A percentile compares a stretch with the other conserved stretches of the same genome.
Evolutionary conservation across 768 basidiomycete genomes (phyloP).

Genomic region (Saitozyma sp.): DNA sequence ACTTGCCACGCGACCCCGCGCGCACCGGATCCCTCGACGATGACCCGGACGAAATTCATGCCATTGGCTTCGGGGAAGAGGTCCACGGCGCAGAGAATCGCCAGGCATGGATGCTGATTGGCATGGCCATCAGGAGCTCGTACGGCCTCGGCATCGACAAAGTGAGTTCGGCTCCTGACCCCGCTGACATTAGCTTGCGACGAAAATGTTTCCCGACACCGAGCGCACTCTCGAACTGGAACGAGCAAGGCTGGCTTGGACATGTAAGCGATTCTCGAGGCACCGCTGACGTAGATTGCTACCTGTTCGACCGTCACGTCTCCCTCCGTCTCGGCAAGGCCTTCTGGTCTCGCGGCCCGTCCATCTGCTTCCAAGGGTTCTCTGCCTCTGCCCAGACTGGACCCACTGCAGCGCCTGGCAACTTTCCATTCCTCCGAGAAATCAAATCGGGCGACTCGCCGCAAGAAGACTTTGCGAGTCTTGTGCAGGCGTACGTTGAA

Average conservation of each 20-base stretch:
- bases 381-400: constrained; percentile 45
- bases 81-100: constrained; percentile 46
- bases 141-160: constrained; percentile 50
- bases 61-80: constrained; percentile 36
- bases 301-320: constrained; percentile 50
- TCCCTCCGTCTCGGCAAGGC: constrained; percentile 46
- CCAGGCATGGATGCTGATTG: constrained; percentile 51
- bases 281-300: constrained; percentile 38
- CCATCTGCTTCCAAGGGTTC: constrained; percentile 49
- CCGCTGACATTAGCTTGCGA: constrained; percentile 24
- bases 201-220: constrained; percentile 29
- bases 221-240: constrained; percentile 39
- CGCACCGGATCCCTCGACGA: constrained; percentile 7
- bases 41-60: constrained; percentile 24
- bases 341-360: constrained; percentile 50
- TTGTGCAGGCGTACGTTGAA: constrained; percentile 46
- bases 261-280: constrained; percentile 33
- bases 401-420: constrained; percentile 38
- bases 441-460: constrained; percentile 18
- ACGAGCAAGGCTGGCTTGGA: constrained; percentile 46
- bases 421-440: constrained; percentile 45
- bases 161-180: constrained; percentile 13
- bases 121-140: constrained; percentile 43
- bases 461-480: constrained; percentile 36
- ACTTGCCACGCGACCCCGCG: constrained; percentile 42